Conservation (phyloP, 2,329 filamentous ascomycete genomes). For the Microdochium paspali region DNA sequence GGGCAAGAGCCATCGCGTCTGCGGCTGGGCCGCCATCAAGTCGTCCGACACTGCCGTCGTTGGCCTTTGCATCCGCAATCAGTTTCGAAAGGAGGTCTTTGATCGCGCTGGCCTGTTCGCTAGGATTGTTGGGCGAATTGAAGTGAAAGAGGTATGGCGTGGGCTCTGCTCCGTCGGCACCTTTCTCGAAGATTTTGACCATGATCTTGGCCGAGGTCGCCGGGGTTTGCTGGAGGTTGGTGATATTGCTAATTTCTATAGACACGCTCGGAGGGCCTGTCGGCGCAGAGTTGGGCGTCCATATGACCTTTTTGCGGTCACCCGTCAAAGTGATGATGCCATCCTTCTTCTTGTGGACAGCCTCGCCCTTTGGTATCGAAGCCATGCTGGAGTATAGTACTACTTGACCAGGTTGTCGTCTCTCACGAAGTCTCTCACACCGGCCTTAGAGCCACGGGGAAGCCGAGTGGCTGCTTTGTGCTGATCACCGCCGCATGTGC, state of each 20-base stretch:
- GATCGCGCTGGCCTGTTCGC: slow-evolving; percentile 74
- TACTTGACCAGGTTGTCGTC: neutral
- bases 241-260: slow-evolving; percentile 62
- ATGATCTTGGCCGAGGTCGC: slow-evolving; percentile 84
- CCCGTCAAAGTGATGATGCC: slow-evolving; percentile 68
- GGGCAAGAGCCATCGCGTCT: slow-evolving; percentile 70
- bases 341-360: slow-evolving; percentile 93
- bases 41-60: slow-evolving; percentile 40
- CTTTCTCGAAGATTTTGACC: slow-evolving; percentile 79
- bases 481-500: neutral
- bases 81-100: slow-evolving; percentile 72
- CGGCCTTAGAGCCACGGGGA: neutral
- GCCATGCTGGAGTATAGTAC: slow-evolving; percentile 28
- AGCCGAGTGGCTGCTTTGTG: neutral
- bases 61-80: slow-evolving; percentile 59
- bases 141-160: slow-evolving; percentile 82
- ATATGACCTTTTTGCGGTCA: slow-evolving; percentile 67
- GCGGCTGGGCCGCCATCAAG: slow-evolving; percentile 30
- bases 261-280: slow-evolving; percentile 56
- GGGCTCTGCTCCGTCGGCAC: slow-evolving; percentile 46
- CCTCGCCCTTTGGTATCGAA: slow-evolving; percentile 53
- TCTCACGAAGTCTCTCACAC: neutral
- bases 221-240: slow-evolving; percentile 92
- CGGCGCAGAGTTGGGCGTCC: slow-evolving; percentile 60
- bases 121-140: slow-evolving; percentile 65